A percentile compares a stretch with the other conserved stretches of the same genome.
Conservation (phyloP, 495 filamentous ascomycete species). For the Trichocladium uniseriatum region DNA sequence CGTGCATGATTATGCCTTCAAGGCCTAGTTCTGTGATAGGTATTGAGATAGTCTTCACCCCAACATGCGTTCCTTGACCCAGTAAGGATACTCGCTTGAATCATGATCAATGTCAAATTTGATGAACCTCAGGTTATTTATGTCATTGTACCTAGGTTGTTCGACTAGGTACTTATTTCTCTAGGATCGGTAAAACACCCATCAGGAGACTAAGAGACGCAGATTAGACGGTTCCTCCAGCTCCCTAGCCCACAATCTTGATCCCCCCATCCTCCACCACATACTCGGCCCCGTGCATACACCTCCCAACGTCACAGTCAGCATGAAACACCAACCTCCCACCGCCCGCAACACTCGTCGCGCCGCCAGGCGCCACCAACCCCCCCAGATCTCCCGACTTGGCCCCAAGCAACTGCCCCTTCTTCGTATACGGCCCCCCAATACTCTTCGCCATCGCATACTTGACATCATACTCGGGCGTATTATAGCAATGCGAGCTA, state of each 20-base stretch:
- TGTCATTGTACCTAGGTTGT: too few species aligned
- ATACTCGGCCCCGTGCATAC: slow-evolving; percentile 19
- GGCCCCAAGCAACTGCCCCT: slow-evolving; percentile 25
- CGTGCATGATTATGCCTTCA: background rate
- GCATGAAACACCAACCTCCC: slow-evolving; percentile 42
- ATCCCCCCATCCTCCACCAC: slow-evolving; percentile 1
- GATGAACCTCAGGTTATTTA: too few species aligned
- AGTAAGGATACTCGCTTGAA: too few species aligned
- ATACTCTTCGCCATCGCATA: slow-evolving; percentile 43
- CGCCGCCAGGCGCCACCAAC: slow-evolving; percentile 39
- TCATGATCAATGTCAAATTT: too few species aligned
- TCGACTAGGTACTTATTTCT: too few species aligned
- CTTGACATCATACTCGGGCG: slow-evolving; percentile 40
- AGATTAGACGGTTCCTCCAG: too few species aligned
- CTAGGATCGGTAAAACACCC: too few species aligned
- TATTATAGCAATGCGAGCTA: slow-evolving; percentile 44
- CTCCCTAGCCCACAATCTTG: too few species aligned
- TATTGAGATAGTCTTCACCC: too few species aligned
- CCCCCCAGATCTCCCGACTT: slow-evolving; percentile 23
- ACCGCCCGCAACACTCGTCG: slow-evolving; percentile 11
- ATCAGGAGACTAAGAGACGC: too few species aligned
- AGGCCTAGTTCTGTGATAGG: too few species aligned
- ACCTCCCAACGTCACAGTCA: slow-evolving; percentile 31
- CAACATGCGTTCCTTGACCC: too few species aligned
- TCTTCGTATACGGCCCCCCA: slow-evolving; percentile 38